Evolutionary conservation across 345 rosid species (phyloP).

Genomic region (Carallia pectinifolia): DNA sequence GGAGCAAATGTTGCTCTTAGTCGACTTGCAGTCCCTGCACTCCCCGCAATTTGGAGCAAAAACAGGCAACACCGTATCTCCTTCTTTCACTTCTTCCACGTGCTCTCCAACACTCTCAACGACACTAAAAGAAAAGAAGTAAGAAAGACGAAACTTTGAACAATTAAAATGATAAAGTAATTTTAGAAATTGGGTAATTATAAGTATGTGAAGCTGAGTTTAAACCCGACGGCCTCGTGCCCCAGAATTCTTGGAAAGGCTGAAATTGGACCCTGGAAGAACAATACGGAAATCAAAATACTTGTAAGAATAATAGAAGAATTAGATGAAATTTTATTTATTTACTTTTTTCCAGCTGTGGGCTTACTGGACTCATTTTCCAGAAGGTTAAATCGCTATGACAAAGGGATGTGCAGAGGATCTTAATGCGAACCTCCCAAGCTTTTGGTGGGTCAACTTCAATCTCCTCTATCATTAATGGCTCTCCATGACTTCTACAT

Average conservation of each 20-base stretch:
- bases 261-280: conserved; percentile 42
- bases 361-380: conserved; percentile 44
- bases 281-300: not conserved
- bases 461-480: conserved; percentile 54
- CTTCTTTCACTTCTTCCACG: conserved; percentile 52
- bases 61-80: conserved; percentile 61
- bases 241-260: conserved; percentile 63
- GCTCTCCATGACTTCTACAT: conserved; percentile 48
- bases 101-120: conserved; percentile 74
- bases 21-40: conserved; percentile 53
- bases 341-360: too few species aligned
- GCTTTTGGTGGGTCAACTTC: conserved; percentile 70
- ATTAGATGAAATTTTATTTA: not conserved
- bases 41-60: conserved; percentile 52
- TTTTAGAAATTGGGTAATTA: not conserved
- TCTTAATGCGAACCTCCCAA: conserved; percentile 65
- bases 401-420: conserved; percentile 71
- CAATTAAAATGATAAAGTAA: not conserved
- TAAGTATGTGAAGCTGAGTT: not conserved
- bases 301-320: not conserved
- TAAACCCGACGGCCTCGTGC: conserved; percentile 74
- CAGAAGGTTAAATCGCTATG: conserved; percentile 54
- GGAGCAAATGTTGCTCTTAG: conserved; percentile 51
- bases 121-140: conserved; percentile 30
- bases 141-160: not conserved